Evolutionary conservation across 495 filamentous ascomycete species (phyloP).

Genomic region (Penicillium turbatum): DNA sequence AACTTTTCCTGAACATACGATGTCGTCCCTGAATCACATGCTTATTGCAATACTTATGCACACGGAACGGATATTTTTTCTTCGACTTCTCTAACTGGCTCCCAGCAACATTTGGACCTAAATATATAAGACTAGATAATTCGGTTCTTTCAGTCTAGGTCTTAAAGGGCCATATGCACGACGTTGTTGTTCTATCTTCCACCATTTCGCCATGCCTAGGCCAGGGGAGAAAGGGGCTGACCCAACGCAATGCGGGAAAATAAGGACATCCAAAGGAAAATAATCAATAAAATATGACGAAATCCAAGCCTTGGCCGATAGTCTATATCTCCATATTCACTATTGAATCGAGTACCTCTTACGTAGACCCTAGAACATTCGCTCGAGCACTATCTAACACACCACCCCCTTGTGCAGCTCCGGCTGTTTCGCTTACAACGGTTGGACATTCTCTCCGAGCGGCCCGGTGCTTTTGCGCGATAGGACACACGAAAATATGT

Average conservation of each 20-base stretch:
- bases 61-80: constrained; percentile 3
- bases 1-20: not conserved
- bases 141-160: constrained; percentile 2
- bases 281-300: not conserved
- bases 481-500: not conserved
- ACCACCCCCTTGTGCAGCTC: not conserved
- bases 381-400: not conserved
- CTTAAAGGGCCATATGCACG: constrained; percentile 15
- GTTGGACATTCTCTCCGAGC: not conserved
- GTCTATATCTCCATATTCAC: not conserved
- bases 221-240: constrained; percentile 12
- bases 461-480: constrained; percentile 11
- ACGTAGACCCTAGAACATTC: not conserved
- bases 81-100: not conserved
- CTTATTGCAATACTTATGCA: not conserved
- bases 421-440: not conserved
- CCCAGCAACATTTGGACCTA: not conserved
- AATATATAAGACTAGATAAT: not conserved
- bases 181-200: constrained; percentile 26
- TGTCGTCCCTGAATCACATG: not conserved
- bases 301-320: not conserved
- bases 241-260: constrained; percentile 12
- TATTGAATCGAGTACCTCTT: not conserved
- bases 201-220: constrained; percentile 12
- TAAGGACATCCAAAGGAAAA: not conserved